These are phyloP conservation scores for Fallopia convolvulus DNA, from an alignment of 148 eudicot species.

Conservation along the genomic window DNA sequence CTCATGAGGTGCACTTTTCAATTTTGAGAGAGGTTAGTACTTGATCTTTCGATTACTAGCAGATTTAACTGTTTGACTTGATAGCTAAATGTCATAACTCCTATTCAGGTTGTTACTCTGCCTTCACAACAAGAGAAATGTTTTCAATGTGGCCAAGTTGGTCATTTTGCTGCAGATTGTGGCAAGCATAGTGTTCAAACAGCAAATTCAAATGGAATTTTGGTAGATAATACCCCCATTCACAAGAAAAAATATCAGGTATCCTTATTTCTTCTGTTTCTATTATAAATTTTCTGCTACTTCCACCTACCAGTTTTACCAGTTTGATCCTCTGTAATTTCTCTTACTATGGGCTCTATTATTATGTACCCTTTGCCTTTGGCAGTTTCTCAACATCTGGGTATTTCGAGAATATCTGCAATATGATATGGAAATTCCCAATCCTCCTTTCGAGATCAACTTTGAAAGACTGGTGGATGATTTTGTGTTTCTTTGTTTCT, in stretches of 20 bases:
- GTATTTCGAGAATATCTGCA: slow-evolving; percentile 88
- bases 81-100: not conserved
- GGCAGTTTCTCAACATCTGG: slow-evolving; percentile 94
- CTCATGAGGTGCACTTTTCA: slow-evolving; percentile 96
- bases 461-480: slow-evolving; percentile 92
- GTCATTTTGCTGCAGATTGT: slow-evolving; percentile 97
- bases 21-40: slow-evolving; percentile 90
- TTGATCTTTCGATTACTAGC: not conserved
- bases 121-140: slow-evolving; percentile 94
- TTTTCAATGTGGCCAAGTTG: slow-evolving; percentile 82
- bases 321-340: not conserved
- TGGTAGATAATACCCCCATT: slow-evolving; percentile 60
- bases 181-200: slow-evolving; percentile 52
- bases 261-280: not conserved
- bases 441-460: slow-evolving; percentile 63
- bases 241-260: slow-evolving; percentile 99
- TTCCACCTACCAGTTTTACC: not conserved
- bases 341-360: not conserved
- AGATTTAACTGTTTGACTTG: not conserved
- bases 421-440: slow-evolving; percentile 67
- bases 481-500: slow-evolving; percentile 95
- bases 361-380: slow-evolving; percentile 16
- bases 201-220: slow-evolving; percentile 26
- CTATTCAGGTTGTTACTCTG: slow-evolving; percentile 54
- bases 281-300: not conserved